Conservation (phyloP, 768 basidiomycete species). For the Cyclocybe cylindracea region DNA sequence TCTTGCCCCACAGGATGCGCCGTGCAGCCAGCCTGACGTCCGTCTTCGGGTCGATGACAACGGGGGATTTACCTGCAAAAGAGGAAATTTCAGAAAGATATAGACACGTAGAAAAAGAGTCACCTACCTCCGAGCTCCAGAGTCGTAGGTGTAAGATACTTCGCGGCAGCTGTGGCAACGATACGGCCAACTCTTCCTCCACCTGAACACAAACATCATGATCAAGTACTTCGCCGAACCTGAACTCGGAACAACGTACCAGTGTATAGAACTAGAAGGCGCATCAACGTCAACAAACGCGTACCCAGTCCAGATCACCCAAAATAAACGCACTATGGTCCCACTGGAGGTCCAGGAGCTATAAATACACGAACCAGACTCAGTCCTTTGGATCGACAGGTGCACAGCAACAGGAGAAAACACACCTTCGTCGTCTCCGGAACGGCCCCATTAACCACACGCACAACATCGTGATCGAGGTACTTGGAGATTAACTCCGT, state of each 20-base stretch:
- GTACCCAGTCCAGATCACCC: neutral
- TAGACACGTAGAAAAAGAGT: neutral
- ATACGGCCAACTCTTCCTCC: slow-evolving; percentile 63
- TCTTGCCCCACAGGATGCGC: slow-evolving; percentile 84
- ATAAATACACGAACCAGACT: neutral
- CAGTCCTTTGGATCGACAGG: neutral
- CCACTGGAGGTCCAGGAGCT: slow-evolving; percentile 78
- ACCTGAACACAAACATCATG: slow-evolving; percentile 30
- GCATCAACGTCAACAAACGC: neutral
- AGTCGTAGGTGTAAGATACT: slow-evolving; percentile 68
- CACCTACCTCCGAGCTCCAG: slow-evolving; percentile 42
- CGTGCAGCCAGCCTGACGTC: slow-evolving; percentile 67
- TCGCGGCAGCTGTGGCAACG: slow-evolving; percentile 73
- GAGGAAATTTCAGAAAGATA: neutral
- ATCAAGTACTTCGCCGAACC: neutral
- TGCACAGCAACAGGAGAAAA: neutral
- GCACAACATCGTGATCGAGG: slow-evolving; percentile 64
- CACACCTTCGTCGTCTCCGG: slow-evolving; percentile 59
- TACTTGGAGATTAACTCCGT: slow-evolving; percentile 75
- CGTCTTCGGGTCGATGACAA: slow-evolving; percentile 67
- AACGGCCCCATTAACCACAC: slow-evolving; percentile 69
- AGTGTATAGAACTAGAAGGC: slow-evolving; percentile 58
- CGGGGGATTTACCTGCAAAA: slow-evolving; percentile 65
- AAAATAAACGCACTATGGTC: slow-evolving; percentile 41
- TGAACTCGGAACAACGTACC: slow-evolving; percentile 33